Evolutionary conservation across 2,329 filamentous ascomycete species (phyloP), one percentile per base, ranked within the genome.

Genomic region (Tolypocladium nubicola): DNA sequence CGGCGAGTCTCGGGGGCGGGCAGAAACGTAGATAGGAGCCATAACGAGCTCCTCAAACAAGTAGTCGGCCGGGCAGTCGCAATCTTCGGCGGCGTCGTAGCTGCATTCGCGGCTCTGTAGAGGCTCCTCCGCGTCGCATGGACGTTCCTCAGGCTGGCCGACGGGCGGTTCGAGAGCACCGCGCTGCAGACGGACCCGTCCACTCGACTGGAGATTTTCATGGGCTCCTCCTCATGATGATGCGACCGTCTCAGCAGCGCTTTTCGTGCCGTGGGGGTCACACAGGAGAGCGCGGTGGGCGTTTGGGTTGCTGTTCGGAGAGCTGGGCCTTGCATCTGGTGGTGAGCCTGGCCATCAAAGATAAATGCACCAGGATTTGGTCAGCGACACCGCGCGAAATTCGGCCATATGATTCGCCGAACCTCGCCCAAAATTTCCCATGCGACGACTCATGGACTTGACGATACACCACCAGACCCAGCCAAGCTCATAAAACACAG

Each of bases 121-220:
- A 70, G 61, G 59, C 60, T 65, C 54, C 64, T 68, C 55, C 60
- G 59, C 53, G 63, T 61, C 55, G 65, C 59, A 30, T 54, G 58
- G 47, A 58, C 49, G 52, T 40, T 60, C 52, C 61, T 63, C 57
- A 67, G 60, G 57, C 64, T 64, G 57, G 66, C 63, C 63, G 72
- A 71, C 61, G 73, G 72, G 69, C 74, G 74, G 71, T 71, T 73
- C 64, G 75, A 73, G 67, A 79, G 72, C 70, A 81, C 76, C 69
- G 79, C 77, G 75, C 77, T 75, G 74, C 77, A 81, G 75, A 80
- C 77, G 75, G 79, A 79, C 75, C 79, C 74, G 72, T 83, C 79
- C 72, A 83, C 76, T 79, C 78, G 79, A 73, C 74, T 78, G 66
- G 76, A 73, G 73, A 78, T 73, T 79, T 78, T 83, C 81, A 84